phyloP scores from a whole-genome alignment of 169 alveolate genomes.

The Toxoplasma gondii region DNA sequence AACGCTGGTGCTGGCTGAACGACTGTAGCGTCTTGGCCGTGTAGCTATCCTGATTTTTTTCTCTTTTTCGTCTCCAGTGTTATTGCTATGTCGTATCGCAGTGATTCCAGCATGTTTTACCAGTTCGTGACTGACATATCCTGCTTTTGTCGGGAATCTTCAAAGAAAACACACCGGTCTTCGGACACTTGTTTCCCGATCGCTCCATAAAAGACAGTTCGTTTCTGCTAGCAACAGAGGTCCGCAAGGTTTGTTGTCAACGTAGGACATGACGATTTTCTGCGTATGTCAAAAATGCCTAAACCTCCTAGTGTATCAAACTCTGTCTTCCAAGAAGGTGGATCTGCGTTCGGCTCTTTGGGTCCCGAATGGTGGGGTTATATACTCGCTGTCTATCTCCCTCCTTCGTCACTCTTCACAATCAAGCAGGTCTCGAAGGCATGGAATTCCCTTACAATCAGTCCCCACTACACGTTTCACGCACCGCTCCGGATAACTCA shows the following conservation, averaged over 20 bases:
- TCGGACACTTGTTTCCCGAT: too few species aligned
- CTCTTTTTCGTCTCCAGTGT: not conserved
- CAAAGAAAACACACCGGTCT: too few species aligned
- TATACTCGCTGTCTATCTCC: not conserved
- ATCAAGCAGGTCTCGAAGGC: conserved; percentile 33
- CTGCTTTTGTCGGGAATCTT: not conserved
- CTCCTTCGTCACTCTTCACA: conserved; percentile 1
- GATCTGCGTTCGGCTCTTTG: not conserved
- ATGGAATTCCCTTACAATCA: not conserved
- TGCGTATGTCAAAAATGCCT: not conserved
- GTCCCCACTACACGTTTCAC: not conserved
- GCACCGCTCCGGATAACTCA: conserved; percentile 3
- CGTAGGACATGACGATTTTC: not conserved
- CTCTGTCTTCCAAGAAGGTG: not conserved
- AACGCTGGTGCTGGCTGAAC: not conserved
- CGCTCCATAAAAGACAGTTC: too few species aligned
- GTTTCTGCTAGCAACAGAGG: too few species aligned
- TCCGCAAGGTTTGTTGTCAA: too few species aligned
- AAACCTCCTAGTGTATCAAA: not conserved
- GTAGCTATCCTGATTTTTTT: not conserved
- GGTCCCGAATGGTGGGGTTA: conserved; percentile 42
- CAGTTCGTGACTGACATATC: not conserved
- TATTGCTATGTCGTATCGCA: too few species aligned
- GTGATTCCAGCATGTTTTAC: too few species aligned
- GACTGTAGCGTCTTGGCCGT: too few species aligned